A percentile compares a stretch with the other conserved stretches of the same genome.
These are phyloP conservation scores for Lipomyces sp. DNA, from an alignment of 805 yeast genomes.

Conservation along the genomic window DNA sequence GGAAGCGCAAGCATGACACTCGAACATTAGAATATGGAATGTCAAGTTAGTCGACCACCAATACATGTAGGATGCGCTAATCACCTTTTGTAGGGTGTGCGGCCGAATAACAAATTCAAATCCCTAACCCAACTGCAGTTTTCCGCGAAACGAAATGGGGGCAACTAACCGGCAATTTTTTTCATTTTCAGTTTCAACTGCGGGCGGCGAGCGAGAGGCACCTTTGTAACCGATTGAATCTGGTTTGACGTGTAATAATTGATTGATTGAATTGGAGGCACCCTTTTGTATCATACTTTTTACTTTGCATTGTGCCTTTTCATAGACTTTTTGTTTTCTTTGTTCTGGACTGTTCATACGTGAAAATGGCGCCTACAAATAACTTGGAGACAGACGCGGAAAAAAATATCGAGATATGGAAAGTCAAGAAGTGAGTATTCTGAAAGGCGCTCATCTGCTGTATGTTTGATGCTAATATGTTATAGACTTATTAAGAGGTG, in stretches of 20 bases:
- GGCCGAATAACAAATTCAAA: neutral
- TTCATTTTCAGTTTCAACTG: neutral
- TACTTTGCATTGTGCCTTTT: neutral
- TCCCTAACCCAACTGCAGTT: neutral
- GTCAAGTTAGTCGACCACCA: no score
- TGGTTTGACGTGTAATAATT: neutral
- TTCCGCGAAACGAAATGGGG: neutral
- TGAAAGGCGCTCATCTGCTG: conserved; percentile 44
- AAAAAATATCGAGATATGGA: conserved; percentile 98
- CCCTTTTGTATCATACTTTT: neutral
- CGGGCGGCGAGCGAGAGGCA: neutral
- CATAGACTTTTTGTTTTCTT: neutral
- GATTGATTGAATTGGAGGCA: neutral
- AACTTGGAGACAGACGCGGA: conserved; percentile 77
- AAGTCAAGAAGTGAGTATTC: conserved; percentile 72
- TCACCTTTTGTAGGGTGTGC: neutral
- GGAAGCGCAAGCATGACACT: no score
- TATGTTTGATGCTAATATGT: conserved; percentile 3
- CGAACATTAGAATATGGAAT: no score
- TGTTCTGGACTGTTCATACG: neutral
- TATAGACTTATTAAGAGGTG: conserved; percentile 44
- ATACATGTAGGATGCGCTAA: no score
- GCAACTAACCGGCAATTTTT: neutral
- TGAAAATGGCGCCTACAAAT: conserved; percentile 1
- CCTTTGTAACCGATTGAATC: neutral